Conservation (phyloP, 306 rosid species). For the Biancaea sappan region DNA sequence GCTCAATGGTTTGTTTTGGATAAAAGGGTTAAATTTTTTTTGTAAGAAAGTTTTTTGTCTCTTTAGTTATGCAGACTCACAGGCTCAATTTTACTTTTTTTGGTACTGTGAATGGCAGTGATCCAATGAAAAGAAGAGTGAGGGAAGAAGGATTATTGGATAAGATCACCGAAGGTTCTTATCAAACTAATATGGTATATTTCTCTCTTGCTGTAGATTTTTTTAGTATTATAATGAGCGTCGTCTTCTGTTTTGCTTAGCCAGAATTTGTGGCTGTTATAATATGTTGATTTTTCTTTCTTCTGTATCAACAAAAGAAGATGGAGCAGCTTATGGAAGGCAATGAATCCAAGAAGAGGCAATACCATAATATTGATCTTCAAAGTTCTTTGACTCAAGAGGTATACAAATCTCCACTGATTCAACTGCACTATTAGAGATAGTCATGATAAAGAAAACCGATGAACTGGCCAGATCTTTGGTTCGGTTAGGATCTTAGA, state of each 20-base stretch:
- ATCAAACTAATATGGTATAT: conserved; percentile 48
- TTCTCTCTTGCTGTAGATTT: conserved; percentile 27
- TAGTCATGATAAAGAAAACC: too few species aligned
- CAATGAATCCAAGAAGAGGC: conserved; percentile 61
- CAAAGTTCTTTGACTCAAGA: conserved; percentile 74
- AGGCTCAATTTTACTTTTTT: conserved; percentile 8
- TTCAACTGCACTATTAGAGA: not conserved
- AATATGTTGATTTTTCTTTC: conserved; percentile 6
- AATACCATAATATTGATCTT: conserved; percentile 42
- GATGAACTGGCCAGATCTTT: too few species aligned
- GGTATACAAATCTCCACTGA: conserved; percentile 49
- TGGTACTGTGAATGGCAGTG: conserved; percentile 49
- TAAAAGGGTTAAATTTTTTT: conserved; percentile 18
- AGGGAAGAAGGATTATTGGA: conserved; percentile 45
- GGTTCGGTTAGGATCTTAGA: too few species aligned
- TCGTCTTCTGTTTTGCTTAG: not conserved
- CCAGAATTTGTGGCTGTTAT: not conserved
- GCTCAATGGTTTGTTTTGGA: conserved; percentile 3
- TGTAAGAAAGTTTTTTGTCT: conserved; percentile 1
- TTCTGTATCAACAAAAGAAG: conserved; percentile 42
- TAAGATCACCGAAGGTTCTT: conserved; percentile 44
- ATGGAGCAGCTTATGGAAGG: conserved; percentile 37
- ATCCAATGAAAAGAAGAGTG: conserved; percentile 53
- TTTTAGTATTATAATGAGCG: conserved; percentile 26
- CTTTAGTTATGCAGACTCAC: conserved; percentile 18